Evolutionary conservation across 2,329 filamentous ascomycete species (phyloP).

Genomic region (Chaetomiaceae sp.): DNA sequence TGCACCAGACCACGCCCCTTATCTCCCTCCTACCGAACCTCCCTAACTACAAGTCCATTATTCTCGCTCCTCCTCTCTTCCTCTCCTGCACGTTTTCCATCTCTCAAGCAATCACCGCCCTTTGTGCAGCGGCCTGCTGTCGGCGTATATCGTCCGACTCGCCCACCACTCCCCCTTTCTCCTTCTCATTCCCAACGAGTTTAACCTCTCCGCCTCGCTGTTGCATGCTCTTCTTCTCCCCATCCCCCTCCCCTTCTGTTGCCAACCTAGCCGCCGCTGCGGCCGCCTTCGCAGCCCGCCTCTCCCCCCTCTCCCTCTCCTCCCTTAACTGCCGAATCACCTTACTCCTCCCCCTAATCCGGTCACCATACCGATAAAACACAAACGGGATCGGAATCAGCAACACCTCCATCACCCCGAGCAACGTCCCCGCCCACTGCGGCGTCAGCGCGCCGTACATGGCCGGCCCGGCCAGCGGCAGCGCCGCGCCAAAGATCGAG

Average conservation of each 20-base stretch:
- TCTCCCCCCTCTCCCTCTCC: conserved; percentile 35
- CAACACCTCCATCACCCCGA: conserved; percentile 63
- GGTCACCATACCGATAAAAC: conserved; percentile 57
- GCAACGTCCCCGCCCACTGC: conserved; percentile 68
- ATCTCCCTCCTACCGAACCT: no score
- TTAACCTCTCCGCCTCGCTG: no score
- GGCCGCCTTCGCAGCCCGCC: conserved; percentile 26
- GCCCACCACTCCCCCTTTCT: no score
- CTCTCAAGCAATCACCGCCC: conserved; percentile 8
- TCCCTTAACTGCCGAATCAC: conserved; percentile 41
- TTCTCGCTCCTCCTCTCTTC: no score
- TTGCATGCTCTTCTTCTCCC: background rate
- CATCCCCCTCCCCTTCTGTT: background rate
- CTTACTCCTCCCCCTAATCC: conserved; percentile 43
- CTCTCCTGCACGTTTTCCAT: background rate
- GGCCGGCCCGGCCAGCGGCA: conserved; percentile 66
- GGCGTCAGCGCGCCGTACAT: conserved; percentile 65
- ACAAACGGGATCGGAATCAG: conserved; percentile 71
- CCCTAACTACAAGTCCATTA: no score
- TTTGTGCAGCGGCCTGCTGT: conserved; percentile 3
- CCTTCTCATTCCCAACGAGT: no score
- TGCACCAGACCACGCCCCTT: no score
- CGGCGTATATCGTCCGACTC: no score
- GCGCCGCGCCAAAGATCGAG: conserved; percentile 61
- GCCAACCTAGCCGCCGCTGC: conserved; percentile 17